Evolutionary conservation across 495 filamentous ascomycete genomes (phyloP).

Genomic region (Clavariopsis aquatica): DNA sequence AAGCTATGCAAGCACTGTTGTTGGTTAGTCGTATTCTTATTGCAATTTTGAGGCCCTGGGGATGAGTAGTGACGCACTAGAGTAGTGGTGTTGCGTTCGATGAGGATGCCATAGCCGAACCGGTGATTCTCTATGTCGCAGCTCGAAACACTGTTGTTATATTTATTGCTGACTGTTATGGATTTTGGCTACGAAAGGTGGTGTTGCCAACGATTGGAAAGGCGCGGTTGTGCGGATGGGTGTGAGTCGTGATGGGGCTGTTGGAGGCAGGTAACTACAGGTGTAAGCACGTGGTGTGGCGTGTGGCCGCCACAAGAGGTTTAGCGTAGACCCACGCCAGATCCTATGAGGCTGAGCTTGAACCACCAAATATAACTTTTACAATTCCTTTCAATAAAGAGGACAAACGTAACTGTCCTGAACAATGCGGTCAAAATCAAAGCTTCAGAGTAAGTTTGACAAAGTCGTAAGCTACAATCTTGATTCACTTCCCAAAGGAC

Average conservation of each 20-base stretch:
- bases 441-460: not conserved
- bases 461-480: not conserved
- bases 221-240: not conserved
- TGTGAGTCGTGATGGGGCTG: not conserved
- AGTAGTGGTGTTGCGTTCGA: slow-evolving; percentile 75
- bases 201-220: slow-evolving; percentile 1
- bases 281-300: not conserved
- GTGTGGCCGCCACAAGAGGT: not conserved
- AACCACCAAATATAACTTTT: not conserved
- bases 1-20: slow-evolving; percentile 81
- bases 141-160: not conserved
- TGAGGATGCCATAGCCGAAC: slow-evolving; percentile 69
- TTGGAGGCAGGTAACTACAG: not conserved
- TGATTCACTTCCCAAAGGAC: not conserved
- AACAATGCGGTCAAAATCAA: not conserved
- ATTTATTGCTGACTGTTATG: not conserved
- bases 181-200: not conserved
- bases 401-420: not conserved
- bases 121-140: not conserved
- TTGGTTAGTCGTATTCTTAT: slow-evolving; percentile 18
- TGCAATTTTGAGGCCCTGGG: not conserved
- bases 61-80: slow-evolving; percentile 60
- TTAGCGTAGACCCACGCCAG: not conserved
- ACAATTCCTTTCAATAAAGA: not conserved
- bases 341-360: not conserved